These are phyloP conservation scores for Macrolepiota dolichaula DNA, from an alignment of 768 basidiomycete species.

Conservation along the genomic window DNA sequence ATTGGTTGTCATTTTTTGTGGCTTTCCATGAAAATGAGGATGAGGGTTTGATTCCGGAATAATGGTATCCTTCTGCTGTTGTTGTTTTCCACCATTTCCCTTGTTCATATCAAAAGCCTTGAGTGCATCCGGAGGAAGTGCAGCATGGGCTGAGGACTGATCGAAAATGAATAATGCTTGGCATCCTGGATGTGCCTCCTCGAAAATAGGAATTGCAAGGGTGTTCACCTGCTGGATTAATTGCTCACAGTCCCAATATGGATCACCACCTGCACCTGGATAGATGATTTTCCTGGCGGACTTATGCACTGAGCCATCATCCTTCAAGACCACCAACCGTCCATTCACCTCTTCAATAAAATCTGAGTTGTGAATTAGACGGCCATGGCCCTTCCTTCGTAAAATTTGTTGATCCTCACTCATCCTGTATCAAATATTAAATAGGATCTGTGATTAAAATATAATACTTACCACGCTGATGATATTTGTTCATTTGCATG, in stretches of 20 bases:
- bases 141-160: slow-evolving; percentile 39
- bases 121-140: slow-evolving; percentile 33
- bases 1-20: slow-evolving; percentile 32
- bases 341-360: slow-evolving; percentile 34
- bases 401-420: slow-evolving; percentile 19
- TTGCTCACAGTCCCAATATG: slow-evolving; percentile 36
- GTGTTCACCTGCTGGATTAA: slow-evolving; percentile 28
- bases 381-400: slow-evolving; percentile 28
- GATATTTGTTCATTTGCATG: slow-evolving; percentile 22
- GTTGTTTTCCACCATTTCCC: slow-evolving; percentile 34
- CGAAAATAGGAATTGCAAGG: slow-evolving; percentile 31
- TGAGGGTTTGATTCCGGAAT: slow-evolving; percentile 35
- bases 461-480: slow-evolving; percentile 15
- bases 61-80: slow-evolving; percentile 27
- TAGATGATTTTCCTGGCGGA: slow-evolving; percentile 34
- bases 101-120: slow-evolving; percentile 42
- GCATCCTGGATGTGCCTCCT: slow-evolving; percentile 28
- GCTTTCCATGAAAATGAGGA: slow-evolving; percentile 19
- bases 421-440: neutral
- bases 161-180: slow-evolving; percentile 36
- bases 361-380: slow-evolving; percentile 36
- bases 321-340: slow-evolving; percentile 22
- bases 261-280: slow-evolving; percentile 31
- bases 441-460: no score
- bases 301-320: slow-evolving; percentile 20